These are phyloP conservation scores for Pseudogymnoascus pannorum DNA, from an alignment of 2,329 filamentous ascomycete genomes.

Conservation along the genomic window DNA sequence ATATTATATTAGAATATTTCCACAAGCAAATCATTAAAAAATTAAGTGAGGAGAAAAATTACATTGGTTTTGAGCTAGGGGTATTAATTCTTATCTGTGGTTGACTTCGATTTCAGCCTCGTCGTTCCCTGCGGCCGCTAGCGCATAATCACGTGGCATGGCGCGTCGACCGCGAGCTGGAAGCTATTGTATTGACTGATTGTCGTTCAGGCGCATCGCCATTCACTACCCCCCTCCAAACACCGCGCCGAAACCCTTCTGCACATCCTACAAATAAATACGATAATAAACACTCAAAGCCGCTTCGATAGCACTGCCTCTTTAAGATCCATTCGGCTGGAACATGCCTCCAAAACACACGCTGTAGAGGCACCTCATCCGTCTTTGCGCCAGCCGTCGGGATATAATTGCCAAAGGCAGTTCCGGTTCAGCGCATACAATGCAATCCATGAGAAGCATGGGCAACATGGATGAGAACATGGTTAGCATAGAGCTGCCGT, in stretches of 20 bases:
- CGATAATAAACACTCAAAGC: neutral
- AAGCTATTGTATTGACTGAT: neutral
- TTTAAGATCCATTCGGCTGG: neutral
- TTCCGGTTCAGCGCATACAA: neutral
- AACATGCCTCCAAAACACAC: neutral
- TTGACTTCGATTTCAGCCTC: neutral
- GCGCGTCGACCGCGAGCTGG: neutral
- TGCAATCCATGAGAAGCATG: slow-evolving; percentile 16
- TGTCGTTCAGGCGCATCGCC: neutral
- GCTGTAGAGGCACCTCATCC: neutral
- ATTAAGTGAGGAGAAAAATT: neutral
- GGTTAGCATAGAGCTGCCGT: slow-evolving; percentile 28
- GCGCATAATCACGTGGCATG: neutral
- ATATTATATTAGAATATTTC: neutral
- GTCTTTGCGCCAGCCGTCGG: neutral
- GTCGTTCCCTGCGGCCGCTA: neutral
- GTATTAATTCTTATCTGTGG: neutral
- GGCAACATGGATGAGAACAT: slow-evolving; percentile 24
- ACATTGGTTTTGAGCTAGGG: neutral
- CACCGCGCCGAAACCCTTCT: neutral
- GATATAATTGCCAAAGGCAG: neutral
- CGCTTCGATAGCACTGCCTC: neutral
- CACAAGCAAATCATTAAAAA: neutral
- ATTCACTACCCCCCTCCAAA: neutral
- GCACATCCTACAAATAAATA: too few species aligned